Base-by-base conservation (phyloP, 148 eudicot species). In the Rhododendron simsii region DNA sequence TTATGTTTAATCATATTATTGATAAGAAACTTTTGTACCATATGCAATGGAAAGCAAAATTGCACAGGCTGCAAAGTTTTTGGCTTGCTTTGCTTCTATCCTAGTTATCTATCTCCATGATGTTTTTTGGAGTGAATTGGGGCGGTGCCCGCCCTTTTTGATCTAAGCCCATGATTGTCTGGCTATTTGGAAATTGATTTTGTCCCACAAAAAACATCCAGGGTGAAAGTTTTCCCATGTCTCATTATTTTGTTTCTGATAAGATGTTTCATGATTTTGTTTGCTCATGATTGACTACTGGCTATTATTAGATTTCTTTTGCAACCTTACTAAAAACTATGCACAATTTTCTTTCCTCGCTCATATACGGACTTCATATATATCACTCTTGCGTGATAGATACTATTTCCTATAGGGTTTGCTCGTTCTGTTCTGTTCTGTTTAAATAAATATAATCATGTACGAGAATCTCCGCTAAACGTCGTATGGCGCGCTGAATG, bases 221-320 rank as follows among this genome's bases (percentile, higher is more conserved):
- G 61, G 51, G 28, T 12, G n/a, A 16, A 50, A 81, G 76, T 21
- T 67, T 44, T 67, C 23, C 35, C 12, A 39, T 14, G 53, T 59
- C 69, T 76, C 75, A 39, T 44, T 39, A 63, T 33, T 85, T 28
- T 77, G 86, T 85, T 85, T 78, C n/a, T 26, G 82, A 78, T 78
- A 77, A 85, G 57, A 80, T 14, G 26, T 71, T 39, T 84, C 61
- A 81, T 85, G 61, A 85, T 85, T 81, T 80, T 86, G 84, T 81
- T 76, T 41, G 45, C 7, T 41, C 45, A 41, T 41, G 45, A 41
- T 41, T 41, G 45, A 41, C 8, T 41, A 41, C 45, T 41, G 45
- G 45, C 45, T 41, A 41, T 41, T 41, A 41, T 41, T 41, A 41
- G 45, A 41, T 41, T 41, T 41, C 45, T 41, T 5, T 41, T 41